Base-by-base conservation (phyloP, 1,284 basidiomycete species). In the Sanguinoderma infundibulare region DNA sequence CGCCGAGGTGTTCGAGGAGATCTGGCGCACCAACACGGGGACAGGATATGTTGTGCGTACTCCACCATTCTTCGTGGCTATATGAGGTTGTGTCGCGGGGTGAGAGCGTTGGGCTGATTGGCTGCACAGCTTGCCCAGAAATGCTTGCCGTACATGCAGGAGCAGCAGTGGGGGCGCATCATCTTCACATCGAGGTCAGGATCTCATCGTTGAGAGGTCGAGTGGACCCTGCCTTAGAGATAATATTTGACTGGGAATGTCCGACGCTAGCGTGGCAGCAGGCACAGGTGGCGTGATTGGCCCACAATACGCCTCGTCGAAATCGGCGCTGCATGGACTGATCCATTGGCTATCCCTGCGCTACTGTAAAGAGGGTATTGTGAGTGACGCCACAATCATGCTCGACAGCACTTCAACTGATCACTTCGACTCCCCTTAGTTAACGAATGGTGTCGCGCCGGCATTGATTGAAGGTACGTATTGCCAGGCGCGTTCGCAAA, bases 231-330 rank as follows among this genome's bases (percentile, higher is more conserved):
- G 34, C 34, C 14, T 35, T 14, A 14, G 26, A 17, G 9, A 49
- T 17, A 28, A 20, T 9, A 26, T n/a, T 8, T 4, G 15, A 5
- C 15, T 30, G 5, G 9, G 46, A 17, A n/a, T 49, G 1, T 49
- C 10, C 17, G 14, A 30, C 10, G 28, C 28, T 20, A 78, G 77
- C 57, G 74, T 79, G 39, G 77, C 77, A 9, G 67, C 74, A 67
- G 78, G 71, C 5, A 82, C 78, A 24, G 84, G 83, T 15, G 84
- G 84, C 1, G 79, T 85, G 1, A 76, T 86, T 52, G 83, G 83
- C 0, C 83, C 84, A 0, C 83, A 85, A 60, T 85, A 86, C 58
- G 83, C 84, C 2, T 84, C 82, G 0, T 84, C 83, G 0, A 86
- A 86, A 61, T 79, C 83, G 5, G 84, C 83, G 3, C 68, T 85